Evolutionary conservation across 352 stramenopile genomes (phyloP), one percentile per base, ranked within the genome.

Genomic region (Phytophthora tubulina): DNA sequence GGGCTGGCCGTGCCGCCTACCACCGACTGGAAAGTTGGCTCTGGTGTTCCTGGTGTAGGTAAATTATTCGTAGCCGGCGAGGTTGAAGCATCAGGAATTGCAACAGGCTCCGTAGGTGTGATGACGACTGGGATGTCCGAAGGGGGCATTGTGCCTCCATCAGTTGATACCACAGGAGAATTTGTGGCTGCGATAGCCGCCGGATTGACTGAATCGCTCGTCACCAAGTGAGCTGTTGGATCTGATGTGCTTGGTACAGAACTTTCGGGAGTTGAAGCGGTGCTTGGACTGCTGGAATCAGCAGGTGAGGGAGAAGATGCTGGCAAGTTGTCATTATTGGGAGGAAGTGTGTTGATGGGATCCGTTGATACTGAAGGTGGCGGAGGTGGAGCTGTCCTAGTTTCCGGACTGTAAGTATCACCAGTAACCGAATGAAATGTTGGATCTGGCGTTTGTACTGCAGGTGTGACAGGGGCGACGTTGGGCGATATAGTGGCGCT

Each of bases 201-300:
- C 49, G 53, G 31, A 36, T 14, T 49, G 27, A 36, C 21, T 21
- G 36, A 30, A 60, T 17, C 38, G 4, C 38, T 31, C 8, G 27
- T 61, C 21, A 6, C 21, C 17, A 21, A 13, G 17, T 8, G 41
- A 62, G 52, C 51, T 33, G 54, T 62, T 35, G 54, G 54, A 9
- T 62, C 38, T 11, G 39, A 41, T 33, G 54, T 62, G n/a, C 38
- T 62, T 31, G 54, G 41, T 39, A 17, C 11, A 38, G 53, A 60
- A n/a, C 33, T 35, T 27, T 36, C 36, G 1, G 35, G 38, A 27
- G 35, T 38, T 13, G 38, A 61, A 61, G 21, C 21, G 11, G 17
- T 44, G 6, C 14, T 56, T 15, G 50, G 50, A 13, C 8, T 61
- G 6, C 3, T 61, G 39, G 38, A 61, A 46, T 21, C 53, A 15